Base-by-base conservation (phyloP, 2,329 filamentous ascomycete species). In the Diaporthe ilicicola region DNA sequence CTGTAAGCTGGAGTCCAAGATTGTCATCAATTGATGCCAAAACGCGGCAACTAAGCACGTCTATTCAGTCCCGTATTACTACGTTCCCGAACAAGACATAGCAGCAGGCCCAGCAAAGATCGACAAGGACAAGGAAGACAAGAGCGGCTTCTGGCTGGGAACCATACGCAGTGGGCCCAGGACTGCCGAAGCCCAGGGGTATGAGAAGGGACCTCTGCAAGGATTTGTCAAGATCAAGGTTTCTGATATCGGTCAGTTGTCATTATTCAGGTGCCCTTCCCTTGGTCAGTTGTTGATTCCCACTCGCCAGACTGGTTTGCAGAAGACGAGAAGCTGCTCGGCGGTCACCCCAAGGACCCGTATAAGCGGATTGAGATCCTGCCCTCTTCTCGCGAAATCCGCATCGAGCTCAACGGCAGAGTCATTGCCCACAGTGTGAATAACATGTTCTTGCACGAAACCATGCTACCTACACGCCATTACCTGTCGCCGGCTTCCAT, bases 291-390 rank as follows among this genome's bases (percentile, higher is more conserved):
- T 34, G 22, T 66, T 42, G 9, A 27, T 3, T 15, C 7, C 19
- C 73, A 4, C 50, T 76, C 12, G 74, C 74, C 59, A 62, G 78
- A 80, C 1, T 82, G 82, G 73, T 86, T 84, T 73, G 76, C 76
- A 0, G 77, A 83, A 9, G 81, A 83, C 67, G 77, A 79, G 27
- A 79, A 76, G 44, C 75, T 82, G 37, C 79, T 81, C 0, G 78
- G 76, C 9, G 64, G 75, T 0, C 91, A 93, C 71, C 90, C 90
- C 0, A 92, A 91, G 73, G 90, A 92, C 67, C 91, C 90, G 0
- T 92, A 88, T 80, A 91, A 90, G 74, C 85, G 91, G 15, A 82
- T 93, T 72, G 90, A 92, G 69, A 86, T 90, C 32, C 78, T 92
- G 6, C 81, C 82, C 1, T 91, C 89, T 0, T 81, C 83, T 1